These are phyloP conservation scores for Aspergillus sp. DNA, from an alignment of 2,329 filamentous ascomycete genomes.

Conservation along the genomic window DNA sequence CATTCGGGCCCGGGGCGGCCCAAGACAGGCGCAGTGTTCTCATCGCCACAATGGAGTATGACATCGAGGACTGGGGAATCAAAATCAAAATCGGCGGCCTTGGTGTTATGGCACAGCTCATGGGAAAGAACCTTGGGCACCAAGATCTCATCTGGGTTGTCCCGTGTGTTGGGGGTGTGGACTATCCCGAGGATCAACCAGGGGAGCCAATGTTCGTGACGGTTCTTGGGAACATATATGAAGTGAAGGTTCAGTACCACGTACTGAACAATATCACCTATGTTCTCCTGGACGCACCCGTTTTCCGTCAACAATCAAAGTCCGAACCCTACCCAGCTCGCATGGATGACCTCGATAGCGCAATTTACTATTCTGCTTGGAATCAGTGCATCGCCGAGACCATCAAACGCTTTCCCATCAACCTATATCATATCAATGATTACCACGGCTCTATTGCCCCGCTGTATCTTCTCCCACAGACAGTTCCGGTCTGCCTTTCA, in stretches of 20 bases:
- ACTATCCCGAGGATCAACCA: constrained; percentile 60
- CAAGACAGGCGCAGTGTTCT: constrained; percentile 56
- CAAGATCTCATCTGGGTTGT: constrained; percentile 67
- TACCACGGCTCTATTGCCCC: constrained; percentile 65
- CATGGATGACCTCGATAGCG: constrained; percentile 69
- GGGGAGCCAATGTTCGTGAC: constrained; percentile 64
- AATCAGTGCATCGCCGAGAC: constrained; percentile 68
- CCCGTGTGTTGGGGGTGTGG: constrained; percentile 62
- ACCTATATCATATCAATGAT: constrained; percentile 67
- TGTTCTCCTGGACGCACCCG: constrained; percentile 65
- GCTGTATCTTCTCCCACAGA: constrained; percentile 63
- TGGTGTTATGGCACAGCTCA: constrained; percentile 69
- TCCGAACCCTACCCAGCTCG: constrained; percentile 65
- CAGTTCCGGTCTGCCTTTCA: constrained; percentile 62
- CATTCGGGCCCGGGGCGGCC: constrained; percentile 30
- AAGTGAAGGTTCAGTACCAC: constrained; percentile 65
- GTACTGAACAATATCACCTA: constrained; percentile 65
- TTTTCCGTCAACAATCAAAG: constrained; percentile 65
- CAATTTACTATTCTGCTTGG: constrained; percentile 70
- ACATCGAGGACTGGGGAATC: constrained; percentile 68
- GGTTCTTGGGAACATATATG: constrained; percentile 61
- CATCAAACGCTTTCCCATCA: constrained; percentile 61
- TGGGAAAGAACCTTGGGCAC: constrained; percentile 65
- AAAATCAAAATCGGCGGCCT: constrained; percentile 72
- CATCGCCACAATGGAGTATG: constrained; percentile 71